Evolutionary conservation across 106 monocot species (phyloP).

Genomic region (Vanilla planifolia): DNA sequence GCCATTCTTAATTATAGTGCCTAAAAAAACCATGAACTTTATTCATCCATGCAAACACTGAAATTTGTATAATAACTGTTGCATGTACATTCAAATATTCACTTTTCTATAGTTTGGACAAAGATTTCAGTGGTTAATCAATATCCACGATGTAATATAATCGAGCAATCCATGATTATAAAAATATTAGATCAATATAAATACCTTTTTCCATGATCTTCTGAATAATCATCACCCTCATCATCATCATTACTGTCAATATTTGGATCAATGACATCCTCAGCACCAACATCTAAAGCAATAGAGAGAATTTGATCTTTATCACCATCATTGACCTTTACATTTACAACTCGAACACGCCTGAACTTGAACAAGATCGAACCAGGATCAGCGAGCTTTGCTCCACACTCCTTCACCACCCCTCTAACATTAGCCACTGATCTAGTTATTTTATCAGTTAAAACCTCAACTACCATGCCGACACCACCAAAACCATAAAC

Average conservation of each 20-base stretch:
- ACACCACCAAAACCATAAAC: slow-evolving; percentile 97
- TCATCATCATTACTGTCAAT: slow-evolving; percentile 47
- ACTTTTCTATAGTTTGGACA: no score
- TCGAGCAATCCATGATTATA: no score
- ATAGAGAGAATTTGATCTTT: slow-evolving; percentile 74
- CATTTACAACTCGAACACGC: slow-evolving; percentile 73
- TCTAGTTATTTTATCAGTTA: slow-evolving; percentile 92
- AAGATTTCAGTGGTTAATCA: no score
- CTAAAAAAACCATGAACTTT: no score
- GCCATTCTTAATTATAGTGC: no score
- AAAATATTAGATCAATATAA: no score
- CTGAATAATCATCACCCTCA: slow-evolving; percentile 57
- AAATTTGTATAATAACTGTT: no score
- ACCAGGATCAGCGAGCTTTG: slow-evolving; percentile 91
- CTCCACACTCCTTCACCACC: slow-evolving; percentile 79
- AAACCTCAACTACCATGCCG: slow-evolving; percentile 86
- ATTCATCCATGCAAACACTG: no score
- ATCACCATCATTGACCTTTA: slow-evolving; percentile 57
- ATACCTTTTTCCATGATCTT: slow-evolving; percentile 70
- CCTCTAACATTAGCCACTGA: slow-evolving; percentile 81
- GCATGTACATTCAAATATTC: no score
- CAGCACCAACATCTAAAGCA: slow-evolving; percentile 94
- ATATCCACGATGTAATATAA: no score
- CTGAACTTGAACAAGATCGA: slow-evolving; percentile 91
- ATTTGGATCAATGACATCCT: slow-evolving; percentile 91